Percentiles rank a stretch among this genome's conserved stretches.
Conservation (phyloP, 345 rosid species). For the Citrus reticulata region DNA sequence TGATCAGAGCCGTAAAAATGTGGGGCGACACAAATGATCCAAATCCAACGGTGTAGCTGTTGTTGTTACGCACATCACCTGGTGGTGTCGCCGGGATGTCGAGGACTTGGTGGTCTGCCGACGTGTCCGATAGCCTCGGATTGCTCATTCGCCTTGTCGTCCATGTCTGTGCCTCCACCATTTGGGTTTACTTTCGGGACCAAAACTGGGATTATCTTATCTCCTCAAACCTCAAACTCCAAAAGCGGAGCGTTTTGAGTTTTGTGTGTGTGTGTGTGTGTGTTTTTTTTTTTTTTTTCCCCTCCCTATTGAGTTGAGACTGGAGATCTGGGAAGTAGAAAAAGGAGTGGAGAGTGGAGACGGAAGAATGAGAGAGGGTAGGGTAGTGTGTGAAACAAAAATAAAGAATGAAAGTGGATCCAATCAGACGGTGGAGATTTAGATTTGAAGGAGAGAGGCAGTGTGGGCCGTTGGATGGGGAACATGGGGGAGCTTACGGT, state of each 20-base stretch:
- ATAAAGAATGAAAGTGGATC: constrained; percentile 23
- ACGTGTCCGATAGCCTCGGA: constrained; percentile 54
- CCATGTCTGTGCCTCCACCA: constrained; percentile 99
- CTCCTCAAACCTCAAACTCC: constrained; percentile 13
- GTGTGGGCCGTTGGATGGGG: constrained; percentile 40
- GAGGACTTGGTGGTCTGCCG: constrained; percentile 40
- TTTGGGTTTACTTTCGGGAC: constrained; percentile 23
- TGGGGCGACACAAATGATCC: constrained; percentile 55
- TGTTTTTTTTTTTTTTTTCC: too few relatives aligned
- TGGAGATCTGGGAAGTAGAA: constrained; percentile 42
- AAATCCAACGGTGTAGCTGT: background rate
- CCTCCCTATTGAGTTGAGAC: too few relatives aligned
- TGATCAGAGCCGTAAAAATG: constrained; percentile 61
- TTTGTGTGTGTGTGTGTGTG: background rate
- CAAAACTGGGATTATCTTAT: constrained; percentile 15
- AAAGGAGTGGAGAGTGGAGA: background rate
- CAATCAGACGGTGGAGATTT: constrained; percentile 46
- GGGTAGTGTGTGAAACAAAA: too few relatives aligned
- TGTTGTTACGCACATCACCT: constrained; percentile 46
- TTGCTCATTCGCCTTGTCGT: constrained; percentile 98
- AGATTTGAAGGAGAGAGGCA: constrained; percentile 41
- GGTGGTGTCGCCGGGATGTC: constrained; percentile 95
- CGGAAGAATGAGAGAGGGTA: constrained; percentile 3
- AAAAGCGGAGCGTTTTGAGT: background rate
- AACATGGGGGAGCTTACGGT: background rate